Base-by-base conservation (phyloP, 441 rosid species). In the Croton laevigatus region DNA sequence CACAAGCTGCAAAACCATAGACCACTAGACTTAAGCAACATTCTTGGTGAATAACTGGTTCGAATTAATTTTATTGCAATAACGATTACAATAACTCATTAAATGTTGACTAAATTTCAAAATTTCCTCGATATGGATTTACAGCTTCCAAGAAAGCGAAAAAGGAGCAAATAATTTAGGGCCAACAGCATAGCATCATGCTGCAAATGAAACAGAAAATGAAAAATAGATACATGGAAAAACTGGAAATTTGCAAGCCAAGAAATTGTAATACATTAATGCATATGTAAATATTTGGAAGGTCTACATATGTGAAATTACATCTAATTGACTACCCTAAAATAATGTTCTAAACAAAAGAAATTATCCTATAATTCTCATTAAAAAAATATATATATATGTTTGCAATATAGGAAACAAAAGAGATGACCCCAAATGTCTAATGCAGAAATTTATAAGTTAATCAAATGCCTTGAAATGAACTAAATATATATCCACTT, bases 1-100 rank as follows among this genome's bases (percentile, higher is more conserved):
- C 46, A 89, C 99, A 80, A 93, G 97, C 99, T 96, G 88, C 81
- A 72, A 75, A 16, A 61, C 62, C 62, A 79, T 27, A 44, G 66
- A 78, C 66, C 40, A 34, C 22, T 67, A 65, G 57, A 55, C 13
- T 62, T 55, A 78, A 71, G 40, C 62, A 70, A 70, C 49, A 48
- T 19, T 76, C 46, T 38, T 70, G 17, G 59, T 22, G 44, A 69
- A 8, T n/a, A 65, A 71, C 48, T 49, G 46, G 72, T 57, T 42
- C 54, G 42, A 51, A 3, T 19, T 12, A 67, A 40, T 19, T 53
- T 37, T 53, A 32, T 27, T 23, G 17, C 8, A 67, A 67, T 19
- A 42, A 12, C 16, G 36, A 53, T 0, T 17, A 54, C 42, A 27
- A 27, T 13, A 51, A 71, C 3, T 32, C 17, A 63, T 27, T 19